phyloP scores from a whole-genome alignment of 2,329 filamentous ascomycete species.

The Pseudocercospora eumusae region DNA sequence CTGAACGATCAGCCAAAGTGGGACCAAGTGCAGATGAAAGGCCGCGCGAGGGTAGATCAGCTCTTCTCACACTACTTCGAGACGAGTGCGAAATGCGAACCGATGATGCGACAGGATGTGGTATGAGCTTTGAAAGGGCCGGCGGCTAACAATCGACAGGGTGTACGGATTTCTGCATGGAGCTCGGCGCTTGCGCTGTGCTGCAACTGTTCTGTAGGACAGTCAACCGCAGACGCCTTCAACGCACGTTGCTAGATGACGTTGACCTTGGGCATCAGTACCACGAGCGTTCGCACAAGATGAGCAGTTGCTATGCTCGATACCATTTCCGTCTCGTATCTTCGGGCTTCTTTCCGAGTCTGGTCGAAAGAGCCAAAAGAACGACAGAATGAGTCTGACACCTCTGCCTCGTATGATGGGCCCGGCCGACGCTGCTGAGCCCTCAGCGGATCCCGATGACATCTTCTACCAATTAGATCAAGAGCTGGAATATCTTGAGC shows the following conservation, averaged over 20 bases:
- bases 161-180: slow-evolving; percentile 3
- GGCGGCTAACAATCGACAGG: background rate
- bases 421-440: background rate
- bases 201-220: slow-evolving; percentile 8
- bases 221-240: background rate
- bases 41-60: background rate
- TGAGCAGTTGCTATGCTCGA: background rate
- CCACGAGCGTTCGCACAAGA: background rate
- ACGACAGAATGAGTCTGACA: background rate
- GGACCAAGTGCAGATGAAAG: background rate
- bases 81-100: background rate
- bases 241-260: slow-evolving; percentile 6
- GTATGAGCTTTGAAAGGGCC: background rate
- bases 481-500: slow-evolving; percentile 20
- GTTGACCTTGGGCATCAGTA: slow-evolving; percentile 5
- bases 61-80: background rate
- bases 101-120: background rate
- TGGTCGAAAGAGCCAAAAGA: background rate
- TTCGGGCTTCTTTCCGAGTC: background rate
- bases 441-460: slow-evolving; percentile 18
- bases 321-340: background rate
- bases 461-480: slow-evolving; percentile 27
- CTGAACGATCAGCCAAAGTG: too few species aligned
- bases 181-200: slow-evolving; percentile 7
- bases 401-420: background rate